A percentile compares a stretch with the other conserved stretches of the same genome.
phyloP scores from a whole-genome alignment of 805 yeast species.

The Starmerella bacillaris region DNA sequence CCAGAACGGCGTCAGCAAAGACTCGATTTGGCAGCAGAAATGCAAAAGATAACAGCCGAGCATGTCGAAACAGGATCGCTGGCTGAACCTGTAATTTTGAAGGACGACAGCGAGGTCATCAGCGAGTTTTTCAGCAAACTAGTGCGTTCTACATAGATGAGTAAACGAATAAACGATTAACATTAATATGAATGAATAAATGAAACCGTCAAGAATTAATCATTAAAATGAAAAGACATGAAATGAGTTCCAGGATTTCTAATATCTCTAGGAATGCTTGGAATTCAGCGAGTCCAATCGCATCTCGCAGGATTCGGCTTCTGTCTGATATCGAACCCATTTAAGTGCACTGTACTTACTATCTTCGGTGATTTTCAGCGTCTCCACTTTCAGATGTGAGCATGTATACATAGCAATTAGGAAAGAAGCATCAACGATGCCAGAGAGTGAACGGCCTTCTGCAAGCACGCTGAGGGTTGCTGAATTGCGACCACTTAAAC shows the following conservation, averaged over 20 bases:
- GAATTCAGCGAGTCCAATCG: too few species aligned
- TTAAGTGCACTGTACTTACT: conserved; percentile 53
- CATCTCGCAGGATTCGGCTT: conserved; percentile 66
- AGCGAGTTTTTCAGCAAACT: conserved; percentile 10
- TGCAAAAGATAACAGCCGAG: background rate
- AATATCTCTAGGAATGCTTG: too few species aligned
- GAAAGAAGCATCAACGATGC: conserved; percentile 53
- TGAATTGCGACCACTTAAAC: conserved; percentile 50
- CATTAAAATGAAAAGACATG: too few species aligned
- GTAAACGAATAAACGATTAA: too few species aligned
- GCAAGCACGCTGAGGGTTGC: conserved; percentile 45
- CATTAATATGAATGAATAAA: background rate
- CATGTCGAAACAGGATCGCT: background rate
- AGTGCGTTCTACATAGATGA: conserved; percentile 1
- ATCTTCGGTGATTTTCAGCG: conserved; percentile 45
- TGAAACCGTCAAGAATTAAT: too few species aligned
- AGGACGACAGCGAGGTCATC: conserved; percentile 8
- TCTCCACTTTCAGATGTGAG: conserved; percentile 59
- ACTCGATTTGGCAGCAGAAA: background rate
- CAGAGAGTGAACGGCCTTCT: conserved; percentile 2
- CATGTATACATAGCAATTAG: conserved; percentile 54
- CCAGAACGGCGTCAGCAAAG: background rate
- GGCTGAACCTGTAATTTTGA: background rate
- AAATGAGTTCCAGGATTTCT: too few species aligned
- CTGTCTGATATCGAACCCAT: conserved; percentile 69